Evolutionary conservation across 179 eudicot genomes (phyloP).

Genomic region (Silene vulgaris): DNA sequence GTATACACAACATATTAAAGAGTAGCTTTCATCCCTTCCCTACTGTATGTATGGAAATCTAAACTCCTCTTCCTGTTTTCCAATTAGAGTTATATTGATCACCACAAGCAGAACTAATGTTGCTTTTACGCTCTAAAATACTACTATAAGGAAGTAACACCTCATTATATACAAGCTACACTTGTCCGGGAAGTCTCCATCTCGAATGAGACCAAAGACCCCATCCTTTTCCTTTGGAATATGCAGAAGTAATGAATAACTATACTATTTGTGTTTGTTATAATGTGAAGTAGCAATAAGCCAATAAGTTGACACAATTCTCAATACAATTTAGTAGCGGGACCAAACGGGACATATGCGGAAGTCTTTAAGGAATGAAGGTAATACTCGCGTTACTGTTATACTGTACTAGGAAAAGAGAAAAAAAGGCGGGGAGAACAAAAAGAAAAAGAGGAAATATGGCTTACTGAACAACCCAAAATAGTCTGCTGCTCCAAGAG

Average conservation of each 20-base stretch:
- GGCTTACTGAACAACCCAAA: slow-evolving; percentile 85
- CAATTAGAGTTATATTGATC: not conserved
- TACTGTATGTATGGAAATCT: not conserved
- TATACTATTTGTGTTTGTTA: not conserved
- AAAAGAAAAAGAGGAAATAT: not conserved
- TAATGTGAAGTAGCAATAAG: not conserved
- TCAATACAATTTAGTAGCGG: not conserved
- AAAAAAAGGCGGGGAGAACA: not conserved
- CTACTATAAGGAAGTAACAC: too few relatives aligned
- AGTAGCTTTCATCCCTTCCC: not conserved
- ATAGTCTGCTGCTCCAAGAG: slow-evolving; percentile 97
- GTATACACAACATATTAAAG: not conserved
- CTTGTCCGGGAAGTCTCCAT: not conserved
- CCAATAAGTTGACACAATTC: not conserved
- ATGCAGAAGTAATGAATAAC: not conserved
- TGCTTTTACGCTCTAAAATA: not conserved
- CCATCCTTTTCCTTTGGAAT: not conserved
- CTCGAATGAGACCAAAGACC: not conserved
- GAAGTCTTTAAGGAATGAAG: not conserved
- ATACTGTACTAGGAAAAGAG: not conserved
- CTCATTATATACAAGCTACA: not conserved
- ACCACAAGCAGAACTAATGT: not conserved
- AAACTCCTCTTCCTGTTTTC: not conserved
- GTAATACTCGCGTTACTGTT: not conserved
- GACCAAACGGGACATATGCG: too few relatives aligned